A percentile compares a stretch with the other conserved stretches of the same genome.
Evolutionary conservation across 2,329 filamentous ascomycete species (phyloP).

Genomic region (Fusarium udum): DNA sequence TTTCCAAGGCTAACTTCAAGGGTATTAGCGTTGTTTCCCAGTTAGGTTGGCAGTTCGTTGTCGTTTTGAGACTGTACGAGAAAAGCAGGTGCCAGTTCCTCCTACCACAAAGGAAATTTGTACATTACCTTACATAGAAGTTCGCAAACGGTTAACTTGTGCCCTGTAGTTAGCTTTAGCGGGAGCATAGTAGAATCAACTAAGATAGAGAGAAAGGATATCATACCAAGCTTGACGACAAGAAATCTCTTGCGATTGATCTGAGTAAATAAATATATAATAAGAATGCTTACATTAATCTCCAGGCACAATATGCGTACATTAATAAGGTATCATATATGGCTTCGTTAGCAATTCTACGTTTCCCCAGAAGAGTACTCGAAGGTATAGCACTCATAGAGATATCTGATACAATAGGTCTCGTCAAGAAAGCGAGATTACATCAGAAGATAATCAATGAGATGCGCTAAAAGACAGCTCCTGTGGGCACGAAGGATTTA

Average conservation of each 20-base stretch:
- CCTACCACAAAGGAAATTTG: background rate
- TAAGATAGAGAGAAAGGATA: background rate
- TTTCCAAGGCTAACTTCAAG: background rate
- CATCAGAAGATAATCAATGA: conserved; percentile 19
- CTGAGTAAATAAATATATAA: background rate
- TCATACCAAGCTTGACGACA: background rate
- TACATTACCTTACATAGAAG: background rate
- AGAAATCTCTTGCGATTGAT: background rate
- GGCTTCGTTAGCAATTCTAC: background rate
- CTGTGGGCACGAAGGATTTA: conserved; percentile 19
- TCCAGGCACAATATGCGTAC: background rate
- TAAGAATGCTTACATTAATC: background rate
- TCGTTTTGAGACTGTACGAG: conserved; percentile 10
- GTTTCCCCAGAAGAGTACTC: background rate
- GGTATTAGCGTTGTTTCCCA: conserved; percentile 1
- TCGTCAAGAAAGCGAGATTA: conserved; percentile 26
- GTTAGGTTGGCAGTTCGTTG: conserved; percentile 19
- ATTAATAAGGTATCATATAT: background rate
- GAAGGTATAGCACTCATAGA: background rate
- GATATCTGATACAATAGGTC: background rate
- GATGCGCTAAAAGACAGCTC: conserved; percentile 29
- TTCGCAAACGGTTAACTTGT: background rate
- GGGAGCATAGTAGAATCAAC: background rate
- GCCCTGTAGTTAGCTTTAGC: background rate
- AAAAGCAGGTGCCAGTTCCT: conserved; percentile 8